Evolutionary conservation across 495 filamentous ascomycete genomes (phyloP).

Genomic region (Hypomontagnella submonticulosa): DNA sequence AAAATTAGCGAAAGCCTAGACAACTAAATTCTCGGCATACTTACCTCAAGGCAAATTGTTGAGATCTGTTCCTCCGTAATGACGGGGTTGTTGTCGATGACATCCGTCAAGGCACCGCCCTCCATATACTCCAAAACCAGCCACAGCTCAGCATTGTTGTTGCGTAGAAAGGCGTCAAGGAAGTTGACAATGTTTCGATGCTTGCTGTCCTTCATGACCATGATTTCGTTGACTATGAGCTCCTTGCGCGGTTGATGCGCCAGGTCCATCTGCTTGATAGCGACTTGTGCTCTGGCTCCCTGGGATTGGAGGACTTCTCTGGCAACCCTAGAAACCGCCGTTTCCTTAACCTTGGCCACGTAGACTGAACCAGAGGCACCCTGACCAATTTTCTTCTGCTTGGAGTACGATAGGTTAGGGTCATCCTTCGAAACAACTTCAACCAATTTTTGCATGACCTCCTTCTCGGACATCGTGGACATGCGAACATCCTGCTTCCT

Average conservation of each 20-base stretch:
- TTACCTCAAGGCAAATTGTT: conserved; percentile 94
- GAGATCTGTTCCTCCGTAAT: conserved; percentile 97
- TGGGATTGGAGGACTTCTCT: conserved; percentile 73
- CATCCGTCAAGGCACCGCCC: conserved; percentile 95
- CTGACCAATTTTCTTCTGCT: conserved; percentile 99
- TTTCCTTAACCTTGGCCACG: conserved; percentile 89
- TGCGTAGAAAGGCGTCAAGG: conserved; percentile 94
- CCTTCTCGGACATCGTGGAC: conserved; percentile 95
- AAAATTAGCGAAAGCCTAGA: too few relatives aligned
- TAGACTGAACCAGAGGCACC: conserved; percentile 98
- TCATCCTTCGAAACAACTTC: conserved; percentile 94
- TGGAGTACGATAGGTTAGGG: conserved; percentile 91
- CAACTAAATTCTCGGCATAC: conserved; percentile 33
- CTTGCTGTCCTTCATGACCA: conserved; percentile 99
- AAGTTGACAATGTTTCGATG: conserved; percentile 99
- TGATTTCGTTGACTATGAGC: conserved; percentile 98
- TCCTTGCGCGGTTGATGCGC: conserved; percentile 97
- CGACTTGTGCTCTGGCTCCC: conserved; percentile 82
- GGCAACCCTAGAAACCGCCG: conserved; percentile 72
- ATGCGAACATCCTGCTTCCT: conserved; percentile 91
- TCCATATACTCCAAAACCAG: conserved; percentile 99
- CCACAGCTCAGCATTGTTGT: conserved; percentile 93
- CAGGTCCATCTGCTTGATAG: conserved; percentile 99
- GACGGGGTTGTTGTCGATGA: conserved; percentile 93
- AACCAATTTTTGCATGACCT: conserved; percentile 94